Conservation (phyloP, 345 rosid species). For the Microcos paniculata region DNA sequence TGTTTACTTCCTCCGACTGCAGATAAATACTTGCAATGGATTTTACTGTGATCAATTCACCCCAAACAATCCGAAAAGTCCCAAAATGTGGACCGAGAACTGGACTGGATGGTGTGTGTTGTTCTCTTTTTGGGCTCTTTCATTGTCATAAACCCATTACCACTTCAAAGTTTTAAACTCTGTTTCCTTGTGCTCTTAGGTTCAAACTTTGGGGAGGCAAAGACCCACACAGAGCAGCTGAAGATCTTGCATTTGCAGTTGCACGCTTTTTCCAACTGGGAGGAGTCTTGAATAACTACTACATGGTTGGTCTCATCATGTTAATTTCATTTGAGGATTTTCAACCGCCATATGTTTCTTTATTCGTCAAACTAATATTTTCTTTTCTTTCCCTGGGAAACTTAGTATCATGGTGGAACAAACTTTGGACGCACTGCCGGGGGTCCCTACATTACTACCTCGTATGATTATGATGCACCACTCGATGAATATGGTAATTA, state of each 20-base stretch:
- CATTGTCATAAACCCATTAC: not conserved
- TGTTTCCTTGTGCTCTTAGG: slow-evolving; percentile 24
- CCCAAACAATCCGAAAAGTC: slow-evolving; percentile 38
- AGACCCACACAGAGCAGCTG: slow-evolving; percentile 56
- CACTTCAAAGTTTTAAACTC: not conserved
- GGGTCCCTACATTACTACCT: slow-evolving; percentile 61
- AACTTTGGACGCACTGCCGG: slow-evolving; percentile 58
- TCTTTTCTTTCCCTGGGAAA: not conserved
- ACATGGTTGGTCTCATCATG: slow-evolving; percentile 43
- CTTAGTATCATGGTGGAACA: slow-evolving; percentile 68
- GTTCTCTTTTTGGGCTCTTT: not conserved
- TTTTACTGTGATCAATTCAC: slow-evolving; percentile 52
- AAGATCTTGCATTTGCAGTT: slow-evolving; percentile 58
- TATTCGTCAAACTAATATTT: not conserved
- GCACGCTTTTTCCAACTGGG: slow-evolving; percentile 55
- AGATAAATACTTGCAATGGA: slow-evolving; percentile 62
- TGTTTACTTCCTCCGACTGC: not conserved
- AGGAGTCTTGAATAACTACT: slow-evolving; percentile 59
- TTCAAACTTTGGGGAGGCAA: slow-evolving; percentile 54
- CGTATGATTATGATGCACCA: slow-evolving; percentile 61
- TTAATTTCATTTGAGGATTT: not conserved
- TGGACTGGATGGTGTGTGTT: slow-evolving; percentile 54
- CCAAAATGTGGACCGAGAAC: slow-evolving; percentile 71
- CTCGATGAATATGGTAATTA: slow-evolving; percentile 47
- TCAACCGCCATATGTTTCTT: not conserved